Evolutionary conservation across 78 protist species (phyloP).

Genomic region (Dictyostelium intermedium): DNA sequence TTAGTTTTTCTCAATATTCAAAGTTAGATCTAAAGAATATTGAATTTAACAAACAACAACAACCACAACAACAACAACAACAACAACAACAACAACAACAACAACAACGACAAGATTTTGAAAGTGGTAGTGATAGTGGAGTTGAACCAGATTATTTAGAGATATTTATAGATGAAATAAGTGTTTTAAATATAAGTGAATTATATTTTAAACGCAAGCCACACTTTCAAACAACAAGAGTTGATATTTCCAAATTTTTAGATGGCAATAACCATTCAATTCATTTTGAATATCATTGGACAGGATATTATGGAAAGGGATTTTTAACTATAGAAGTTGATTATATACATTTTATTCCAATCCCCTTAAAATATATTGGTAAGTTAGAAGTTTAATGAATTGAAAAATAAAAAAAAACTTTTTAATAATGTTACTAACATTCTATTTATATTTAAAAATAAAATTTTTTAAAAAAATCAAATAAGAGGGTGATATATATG

Average conservation of each 20-base stretch:
- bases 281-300: neutral
- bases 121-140: neutral
- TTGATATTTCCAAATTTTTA: neutral
- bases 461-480: neutral
- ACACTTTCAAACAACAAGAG: neutral
- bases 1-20: neutral
- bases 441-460: no score
- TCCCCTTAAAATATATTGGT: neutral
- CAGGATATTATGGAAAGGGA: neutral
- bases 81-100: neutral
- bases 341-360: neutral
- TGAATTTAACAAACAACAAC: neutral
- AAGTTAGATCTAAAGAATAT: slow-evolving; percentile 15
- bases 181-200: neutral
- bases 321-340: neutral
- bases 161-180: neutral
- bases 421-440: neutral
- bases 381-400: neutral
- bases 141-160: neutral
- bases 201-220: neutral
- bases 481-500: slow-evolving; percentile 12
- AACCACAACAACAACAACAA: neutral
- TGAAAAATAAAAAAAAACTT: no score
- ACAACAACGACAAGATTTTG: neutral
- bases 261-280: neutral